Base-by-base conservation (phyloP, 1,139 yeast species). In the Blastobotrys malaysiensis region DNA sequence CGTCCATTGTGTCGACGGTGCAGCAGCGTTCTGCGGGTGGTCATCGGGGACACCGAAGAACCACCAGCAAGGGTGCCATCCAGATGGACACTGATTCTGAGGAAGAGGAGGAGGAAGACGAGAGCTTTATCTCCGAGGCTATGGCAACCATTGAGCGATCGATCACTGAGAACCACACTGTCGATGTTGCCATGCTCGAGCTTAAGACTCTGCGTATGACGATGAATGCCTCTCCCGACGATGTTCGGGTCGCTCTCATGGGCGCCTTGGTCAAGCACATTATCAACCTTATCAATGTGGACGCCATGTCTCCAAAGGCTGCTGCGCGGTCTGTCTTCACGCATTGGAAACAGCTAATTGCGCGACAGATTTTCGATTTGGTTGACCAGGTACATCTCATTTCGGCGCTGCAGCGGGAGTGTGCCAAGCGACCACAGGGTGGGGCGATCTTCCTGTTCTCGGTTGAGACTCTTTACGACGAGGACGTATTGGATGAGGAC, bases 151-250 rank as follows among this genome's bases (percentile, higher is more conserved):
- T 93, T 45, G 88, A 85, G 62, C 80, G 99, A 66, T 95, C 99
- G 0, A 80, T 93, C 69, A 93, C 87, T 62, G 87, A 91, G 66
- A 87, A 89, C 67, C 99, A 93, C 70, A 95, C 88, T 65, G 78
- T 89, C 58, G 98, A 93, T 66, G 91, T 96, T 11, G 97, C 99
- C 0, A 75, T 89, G 62, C 75, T 95, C 60, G 99, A 93, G 71
- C 79, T 93, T 65, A 91, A 91, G 68, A 93, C 99, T 0, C 77
- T 95, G 65, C 81, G 98, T 72, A 93, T 95, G 99, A 88, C 97
- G 61, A 86, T 91, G 93, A 90, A 93, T 68, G 98, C 90, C 13
- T 80, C 95, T 0, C 93, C 93, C 69, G 95, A 88, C 65, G 97
- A 91, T 66, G 97, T 93, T 13, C 81, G 98, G 67, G 71, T 75